Percentiles rank a stretch among this genome's conserved stretches.
Evolutionary conservation across 2,329 filamentous ascomycete species (phyloP).

Genomic region (Rhytidhysteron rufulum): DNA sequence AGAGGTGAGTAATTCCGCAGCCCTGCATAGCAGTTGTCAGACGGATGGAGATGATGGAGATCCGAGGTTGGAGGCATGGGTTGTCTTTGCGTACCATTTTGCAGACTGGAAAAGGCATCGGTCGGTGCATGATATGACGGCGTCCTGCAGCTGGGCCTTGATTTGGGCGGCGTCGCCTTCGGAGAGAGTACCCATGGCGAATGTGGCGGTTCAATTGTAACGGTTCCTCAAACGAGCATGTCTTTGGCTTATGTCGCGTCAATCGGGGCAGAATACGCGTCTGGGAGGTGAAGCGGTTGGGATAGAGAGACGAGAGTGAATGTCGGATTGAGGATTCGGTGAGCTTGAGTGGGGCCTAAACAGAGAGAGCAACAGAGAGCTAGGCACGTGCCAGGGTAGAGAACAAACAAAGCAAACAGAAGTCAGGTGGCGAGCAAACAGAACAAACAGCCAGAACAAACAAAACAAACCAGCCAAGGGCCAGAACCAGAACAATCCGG

Average conservation of each 20-base stretch:
- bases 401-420: no score
- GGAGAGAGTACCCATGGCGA: conserved; percentile 31
- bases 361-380: no score
- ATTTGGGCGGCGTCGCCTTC: conserved; percentile 54
- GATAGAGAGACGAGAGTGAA: background rate
- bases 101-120: conserved; percentile 92
- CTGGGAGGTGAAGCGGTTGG: background rate
- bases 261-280: background rate
- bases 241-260: background rate
- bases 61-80: background rate
- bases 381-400: no score
- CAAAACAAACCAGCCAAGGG: no score
- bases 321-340: no score
- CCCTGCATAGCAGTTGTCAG: conserved; percentile 55
- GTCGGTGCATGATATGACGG: conserved; percentile 87
- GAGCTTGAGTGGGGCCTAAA: no score
- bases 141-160: conserved; percentile 73
- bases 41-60: background rate
- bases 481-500: no score
- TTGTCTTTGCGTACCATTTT: conserved; percentile 92
- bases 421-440: no score
- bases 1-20: conserved; percentile 86
- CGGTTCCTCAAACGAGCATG: background rate
- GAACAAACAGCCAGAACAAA: no score
- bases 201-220: background rate